phyloP scores from a whole-genome alignment of 2,329 filamentous ascomycete genomes.

The Dryadomyces quercus-mongolicae region DNA sequence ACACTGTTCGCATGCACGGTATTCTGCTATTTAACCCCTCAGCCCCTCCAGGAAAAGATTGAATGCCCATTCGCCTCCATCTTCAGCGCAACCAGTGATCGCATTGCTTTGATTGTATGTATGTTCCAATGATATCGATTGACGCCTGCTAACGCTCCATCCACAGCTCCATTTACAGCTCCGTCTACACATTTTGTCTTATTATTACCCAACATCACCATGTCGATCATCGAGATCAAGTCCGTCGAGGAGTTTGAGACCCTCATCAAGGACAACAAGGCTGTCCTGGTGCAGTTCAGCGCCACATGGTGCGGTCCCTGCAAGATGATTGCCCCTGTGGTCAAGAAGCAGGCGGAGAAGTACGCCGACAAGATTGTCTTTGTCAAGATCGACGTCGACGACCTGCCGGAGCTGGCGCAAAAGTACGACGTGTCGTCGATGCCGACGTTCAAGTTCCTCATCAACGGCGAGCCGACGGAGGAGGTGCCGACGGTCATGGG shows the following conservation, averaged over 20 bases:
- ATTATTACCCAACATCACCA: background rate
- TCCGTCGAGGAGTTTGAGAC: constrained; percentile 33
- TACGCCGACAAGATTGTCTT: constrained; percentile 35
- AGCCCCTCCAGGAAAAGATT: background rate
- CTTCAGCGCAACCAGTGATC: background rate
- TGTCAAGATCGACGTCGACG: constrained; percentile 48
- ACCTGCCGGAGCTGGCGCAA: constrained; percentile 34
- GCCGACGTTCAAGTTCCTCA: constrained; percentile 50
- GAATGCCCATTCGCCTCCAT: background rate
- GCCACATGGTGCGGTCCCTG: constrained; percentile 50
- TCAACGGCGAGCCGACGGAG: constrained; percentile 33
- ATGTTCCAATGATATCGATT: too few relatives aligned
- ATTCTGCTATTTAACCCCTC: background rate
- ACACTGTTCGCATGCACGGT: background rate
- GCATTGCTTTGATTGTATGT: too few relatives aligned
- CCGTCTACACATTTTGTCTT: too few relatives aligned
- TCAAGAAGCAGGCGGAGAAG: constrained; percentile 31
- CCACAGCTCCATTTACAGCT: too few relatives aligned
- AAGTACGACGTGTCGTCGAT: constrained; percentile 41
- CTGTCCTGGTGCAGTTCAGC: constrained; percentile 45
- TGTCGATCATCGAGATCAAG: constrained; percentile 25
- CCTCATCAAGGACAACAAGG: constrained; percentile 34
- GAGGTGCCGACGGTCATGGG: constrained; percentile 4
- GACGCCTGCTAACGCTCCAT: too few relatives aligned
- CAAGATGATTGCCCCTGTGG: constrained; percentile 46